A percentile compares a stretch with the other conserved stretches of the same genome.
These are phyloP conservation scores for Teratosphaeria epicoccoides DNA, from an alignment of 2,329 filamentous ascomycete genomes.

Conservation along the genomic window DNA sequence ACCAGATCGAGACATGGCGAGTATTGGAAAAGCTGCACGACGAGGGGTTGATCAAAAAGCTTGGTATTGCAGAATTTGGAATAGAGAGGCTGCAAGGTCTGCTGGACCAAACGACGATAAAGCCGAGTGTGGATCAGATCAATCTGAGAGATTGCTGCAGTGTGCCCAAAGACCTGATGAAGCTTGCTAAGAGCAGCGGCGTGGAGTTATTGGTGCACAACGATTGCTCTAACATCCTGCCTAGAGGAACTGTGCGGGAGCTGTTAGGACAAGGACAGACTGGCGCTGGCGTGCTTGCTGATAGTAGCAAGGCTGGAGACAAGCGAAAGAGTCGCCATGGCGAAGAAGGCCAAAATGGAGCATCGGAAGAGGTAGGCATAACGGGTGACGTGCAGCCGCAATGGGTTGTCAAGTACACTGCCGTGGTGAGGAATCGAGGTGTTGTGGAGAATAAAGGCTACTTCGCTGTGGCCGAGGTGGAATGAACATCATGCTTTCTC, in stretches of 20 bases:
- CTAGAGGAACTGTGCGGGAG: constrained; percentile 72
- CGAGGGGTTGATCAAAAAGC: constrained; percentile 58
- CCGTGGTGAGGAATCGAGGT: constrained; percentile 82
- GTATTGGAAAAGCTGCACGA: constrained; percentile 63
- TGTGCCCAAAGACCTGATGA: constrained; percentile 75
- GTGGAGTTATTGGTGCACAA: constrained; percentile 90
- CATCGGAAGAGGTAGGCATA: constrained; percentile 52
- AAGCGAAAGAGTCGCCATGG: constrained; percentile 33
- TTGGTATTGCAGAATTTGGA: constrained; percentile 88
- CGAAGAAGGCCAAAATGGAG: constrained; percentile 37
- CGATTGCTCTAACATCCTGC: constrained; percentile 85
- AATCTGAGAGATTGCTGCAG: constrained; percentile 94
- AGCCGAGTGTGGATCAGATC: constrained; percentile 85
- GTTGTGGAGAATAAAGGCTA: constrained; percentile 99
- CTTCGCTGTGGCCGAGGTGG: constrained; percentile 62
- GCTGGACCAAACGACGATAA: constrained; percentile 57
- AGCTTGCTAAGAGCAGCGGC: constrained; percentile 69
- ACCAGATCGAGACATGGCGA: constrained; percentile 56
- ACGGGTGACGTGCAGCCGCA: constrained; percentile 71
- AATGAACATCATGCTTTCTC: not conserved
- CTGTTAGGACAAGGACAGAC: constrained; percentile 62
- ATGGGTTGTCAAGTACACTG: constrained; percentile 97
- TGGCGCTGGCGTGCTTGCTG: constrained; percentile 66
- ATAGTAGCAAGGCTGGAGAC: constrained; percentile 31
- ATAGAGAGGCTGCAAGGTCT: constrained; percentile 72